Conservation (phyloP, 2,329 filamentous ascomycete genomes). For the Cladosporium sp. region DNA sequence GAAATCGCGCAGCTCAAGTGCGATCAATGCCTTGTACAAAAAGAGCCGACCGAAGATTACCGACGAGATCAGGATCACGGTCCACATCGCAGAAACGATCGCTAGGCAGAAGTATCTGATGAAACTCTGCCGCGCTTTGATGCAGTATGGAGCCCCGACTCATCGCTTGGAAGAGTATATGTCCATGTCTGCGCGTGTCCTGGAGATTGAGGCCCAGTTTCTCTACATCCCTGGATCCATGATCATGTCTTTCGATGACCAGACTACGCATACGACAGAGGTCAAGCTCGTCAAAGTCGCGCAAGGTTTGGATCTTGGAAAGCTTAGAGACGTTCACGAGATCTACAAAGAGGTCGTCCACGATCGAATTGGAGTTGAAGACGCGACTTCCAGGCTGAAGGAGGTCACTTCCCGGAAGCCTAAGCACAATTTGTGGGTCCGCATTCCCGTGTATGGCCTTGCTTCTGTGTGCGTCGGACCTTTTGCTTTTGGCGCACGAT, state of each 20-base stretch:
- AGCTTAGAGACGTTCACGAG: constrained; percentile 68
- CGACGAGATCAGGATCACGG: constrained; percentile 55
- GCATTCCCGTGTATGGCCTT: constrained; percentile 67
- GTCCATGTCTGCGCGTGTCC: constrained; percentile 80
- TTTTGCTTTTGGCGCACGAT: constrained; percentile 72
- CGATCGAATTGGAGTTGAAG: constrained; percentile 67
- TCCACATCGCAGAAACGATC: constrained; percentile 65
- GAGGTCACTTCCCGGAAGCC: constrained; percentile 56
- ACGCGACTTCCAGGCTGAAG: constrained; percentile 61
- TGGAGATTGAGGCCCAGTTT: constrained; percentile 86
- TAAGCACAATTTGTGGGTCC: constrained; percentile 47
- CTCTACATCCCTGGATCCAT: constrained; percentile 89
- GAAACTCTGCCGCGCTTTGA: constrained; percentile 78
- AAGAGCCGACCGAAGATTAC: constrained; percentile 37
- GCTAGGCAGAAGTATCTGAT: constrained; percentile 78
- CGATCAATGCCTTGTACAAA: constrained; percentile 31
- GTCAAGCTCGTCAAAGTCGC: constrained; percentile 67
- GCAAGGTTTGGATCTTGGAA: constrained; percentile 70
- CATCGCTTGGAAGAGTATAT: constrained; percentile 91
- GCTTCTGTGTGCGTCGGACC: constrained; percentile 73
- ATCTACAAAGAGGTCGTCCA: constrained; percentile 80
- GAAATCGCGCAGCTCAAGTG: constrained; percentile 27
- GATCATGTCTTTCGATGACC: constrained; percentile 86
- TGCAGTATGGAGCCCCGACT: constrained; percentile 86
- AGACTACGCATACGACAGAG: constrained; percentile 69